Evolutionary conservation across 73 alveolate species (phyloP).

Genomic region (Uronychia setigera): DNA sequence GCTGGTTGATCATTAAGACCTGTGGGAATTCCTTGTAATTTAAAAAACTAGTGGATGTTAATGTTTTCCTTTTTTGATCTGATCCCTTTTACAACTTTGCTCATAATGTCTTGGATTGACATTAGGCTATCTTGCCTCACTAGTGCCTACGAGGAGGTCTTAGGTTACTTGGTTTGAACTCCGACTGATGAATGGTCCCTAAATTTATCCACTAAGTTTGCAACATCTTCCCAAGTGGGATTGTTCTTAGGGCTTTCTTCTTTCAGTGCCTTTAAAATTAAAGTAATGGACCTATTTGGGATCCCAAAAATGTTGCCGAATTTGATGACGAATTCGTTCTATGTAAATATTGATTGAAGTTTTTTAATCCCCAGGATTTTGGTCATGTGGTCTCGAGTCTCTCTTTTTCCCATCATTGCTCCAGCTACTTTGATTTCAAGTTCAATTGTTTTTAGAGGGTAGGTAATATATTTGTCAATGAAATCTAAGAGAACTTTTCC

Average conservation of each 20-base stretch:
- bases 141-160: not conserved
- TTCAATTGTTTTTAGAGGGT: not conserved
- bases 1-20: not conserved
- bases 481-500: not conserved
- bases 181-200: too few species aligned
- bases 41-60: not conserved
- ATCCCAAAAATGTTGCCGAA: slow-evolving; percentile 10
- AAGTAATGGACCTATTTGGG: slow-evolving; percentile 4
- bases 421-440: not conserved
- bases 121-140: not conserved
- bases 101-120: not conserved
- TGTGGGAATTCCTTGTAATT: not conserved
- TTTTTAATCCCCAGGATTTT: not conserved
- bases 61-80: not conserved
- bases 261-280: slow-evolving; percentile 7
- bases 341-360: not conserved
- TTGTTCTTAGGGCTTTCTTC: not conserved
- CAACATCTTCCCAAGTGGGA: not conserved
- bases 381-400: not conserved
- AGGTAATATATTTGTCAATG: not conserved
- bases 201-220: not conserved
- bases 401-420: not conserved
- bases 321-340: slow-evolving; percentile 25
- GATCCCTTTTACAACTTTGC: not conserved
- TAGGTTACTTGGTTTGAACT: too few species aligned